These are phyloP conservation scores for Phallus indusiatus DNA, from an alignment of 768 basidiomycete species.

Conservation along the genomic window DNA sequence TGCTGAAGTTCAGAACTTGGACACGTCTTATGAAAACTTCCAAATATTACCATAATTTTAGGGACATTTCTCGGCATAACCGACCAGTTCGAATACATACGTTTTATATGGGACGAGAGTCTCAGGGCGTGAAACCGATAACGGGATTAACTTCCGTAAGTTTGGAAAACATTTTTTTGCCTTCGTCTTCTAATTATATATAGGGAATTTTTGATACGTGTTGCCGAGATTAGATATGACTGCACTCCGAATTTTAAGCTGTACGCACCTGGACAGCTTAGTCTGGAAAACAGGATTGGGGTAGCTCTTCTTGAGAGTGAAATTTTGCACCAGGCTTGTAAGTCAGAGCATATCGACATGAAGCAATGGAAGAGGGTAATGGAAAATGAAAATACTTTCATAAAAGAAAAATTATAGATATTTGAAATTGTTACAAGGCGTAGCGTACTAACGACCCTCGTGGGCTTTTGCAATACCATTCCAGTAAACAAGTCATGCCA, in stretches of 20 bases:
- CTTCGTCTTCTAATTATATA: neutral
- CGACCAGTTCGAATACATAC: slow-evolving; percentile 52
- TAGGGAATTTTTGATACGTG: slow-evolving; percentile 43
- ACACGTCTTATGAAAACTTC: slow-evolving; percentile 8
- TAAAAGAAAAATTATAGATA: neutral
- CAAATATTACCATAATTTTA: slow-evolving; percentile 50
- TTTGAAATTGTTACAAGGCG: neutral
- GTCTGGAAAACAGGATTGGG: slow-evolving; percentile 32
- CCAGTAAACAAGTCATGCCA: slow-evolving; percentile 11
- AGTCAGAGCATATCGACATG: slow-evolving; percentile 8
- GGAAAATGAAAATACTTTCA: neutral
- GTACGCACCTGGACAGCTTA: slow-evolving; percentile 33
- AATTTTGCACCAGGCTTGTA: slow-evolving; percentile 12
- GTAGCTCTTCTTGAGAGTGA: slow-evolving; percentile 24
- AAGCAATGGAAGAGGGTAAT: neutral
- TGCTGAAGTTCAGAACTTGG: too few species aligned
- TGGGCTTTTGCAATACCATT: neutral
- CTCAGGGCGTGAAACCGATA: slow-evolving; percentile 78
- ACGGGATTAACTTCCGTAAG: slow-evolving; percentile 83
- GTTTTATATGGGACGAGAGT: slow-evolving; percentile 83
- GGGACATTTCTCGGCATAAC: slow-evolving; percentile 41
- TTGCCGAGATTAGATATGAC: slow-evolving; percentile 40
- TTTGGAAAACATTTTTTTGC: slow-evolving; percentile 12
- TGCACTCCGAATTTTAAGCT: slow-evolving; percentile 36
- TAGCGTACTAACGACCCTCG: slow-evolving; percentile 5